Evolutionary conservation across 2,329 filamentous ascomycete species (phyloP).

Genomic region (Fusarium pseudograminearum): DNA sequence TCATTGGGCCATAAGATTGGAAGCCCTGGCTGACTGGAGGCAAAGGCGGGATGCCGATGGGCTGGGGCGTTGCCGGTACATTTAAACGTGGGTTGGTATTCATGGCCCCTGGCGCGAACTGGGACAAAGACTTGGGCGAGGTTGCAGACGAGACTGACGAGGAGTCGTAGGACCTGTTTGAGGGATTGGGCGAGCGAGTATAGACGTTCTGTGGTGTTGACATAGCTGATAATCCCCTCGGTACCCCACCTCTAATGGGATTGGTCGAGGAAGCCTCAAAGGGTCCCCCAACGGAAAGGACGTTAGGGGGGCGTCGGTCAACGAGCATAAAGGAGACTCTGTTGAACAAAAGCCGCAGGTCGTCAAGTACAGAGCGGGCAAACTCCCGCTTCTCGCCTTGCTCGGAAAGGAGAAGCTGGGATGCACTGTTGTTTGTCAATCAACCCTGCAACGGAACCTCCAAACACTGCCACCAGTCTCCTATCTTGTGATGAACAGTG

Average conservation of each 20-base stretch:
- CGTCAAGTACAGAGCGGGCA: slow-evolving; percentile 37
- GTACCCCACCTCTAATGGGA: slow-evolving; percentile 31
- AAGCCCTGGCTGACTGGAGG: slow-evolving; percentile 62
- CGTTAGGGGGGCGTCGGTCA: slow-evolving; percentile 38
- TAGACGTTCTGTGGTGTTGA: slow-evolving; percentile 68
- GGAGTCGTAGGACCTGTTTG: slow-evolving; percentile 72
- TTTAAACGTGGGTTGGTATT: slow-evolving; percentile 63
- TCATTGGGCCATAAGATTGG: slow-evolving; percentile 66
- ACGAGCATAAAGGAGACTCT: slow-evolving; percentile 45
- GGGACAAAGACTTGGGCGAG: slow-evolving; percentile 66
- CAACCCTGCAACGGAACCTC: slow-evolving; percentile 33
- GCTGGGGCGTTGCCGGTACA: slow-evolving; percentile 62
- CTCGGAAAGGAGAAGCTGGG: slow-evolving; percentile 25
- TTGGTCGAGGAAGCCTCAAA: slow-evolving; percentile 34
- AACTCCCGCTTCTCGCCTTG: slow-evolving; percentile 31
- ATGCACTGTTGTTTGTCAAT: slow-evolving; percentile 41
- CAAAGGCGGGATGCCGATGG: slow-evolving; percentile 65
- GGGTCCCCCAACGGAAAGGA: slow-evolving; percentile 33
- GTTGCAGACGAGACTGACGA: slow-evolving; percentile 72
- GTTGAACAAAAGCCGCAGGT: slow-evolving; percentile 37
- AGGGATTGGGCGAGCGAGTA: slow-evolving; percentile 71
- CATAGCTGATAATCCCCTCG: slow-evolving; percentile 55
- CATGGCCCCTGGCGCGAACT: slow-evolving; percentile 66
- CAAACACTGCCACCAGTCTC: slow-evolving; percentile 30
- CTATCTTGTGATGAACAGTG: slow-evolving; percentile 29